Percentiles rank a stretch among this genome's conserved stretches.
phyloP scores from a whole-genome alignment of 148 eudicot species.

The Mesembryanthemum crystallinum region DNA sequence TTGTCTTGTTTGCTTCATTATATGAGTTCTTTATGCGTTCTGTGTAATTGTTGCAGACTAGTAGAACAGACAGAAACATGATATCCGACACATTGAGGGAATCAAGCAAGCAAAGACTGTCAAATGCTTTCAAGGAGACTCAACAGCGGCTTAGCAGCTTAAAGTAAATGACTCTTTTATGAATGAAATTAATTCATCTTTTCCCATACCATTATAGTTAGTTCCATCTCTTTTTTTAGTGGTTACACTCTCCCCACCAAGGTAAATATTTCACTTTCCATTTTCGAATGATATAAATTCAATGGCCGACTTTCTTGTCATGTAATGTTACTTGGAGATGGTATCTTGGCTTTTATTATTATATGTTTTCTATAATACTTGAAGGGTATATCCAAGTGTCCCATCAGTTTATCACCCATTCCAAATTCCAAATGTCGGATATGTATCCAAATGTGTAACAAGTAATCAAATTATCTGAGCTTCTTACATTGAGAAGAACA shows the following conservation, averaged over 20 bases:
- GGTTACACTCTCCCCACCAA: background rate
- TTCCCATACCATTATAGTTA: conserved; percentile 6
- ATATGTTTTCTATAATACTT: background rate
- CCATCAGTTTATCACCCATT: background rate
- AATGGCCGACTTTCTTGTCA: background rate
- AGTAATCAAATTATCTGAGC: background rate
- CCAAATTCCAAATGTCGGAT: background rate
- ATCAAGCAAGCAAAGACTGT: conserved; percentile 66
- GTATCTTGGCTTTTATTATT: background rate
- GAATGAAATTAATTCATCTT: background rate
- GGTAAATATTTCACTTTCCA: background rate
- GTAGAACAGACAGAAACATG: conserved; percentile 56
- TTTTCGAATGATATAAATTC: background rate
- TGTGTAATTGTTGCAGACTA: conserved; percentile 32
- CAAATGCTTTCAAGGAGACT: conserved; percentile 56
- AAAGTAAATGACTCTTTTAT: conserved; percentile 29
- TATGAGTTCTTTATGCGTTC: conserved; percentile 6
- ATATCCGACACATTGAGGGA: conserved; percentile 61
- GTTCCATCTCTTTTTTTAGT: background rate
- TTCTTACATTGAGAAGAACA: no score
- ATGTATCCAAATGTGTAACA: background rate
- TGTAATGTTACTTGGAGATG: background rate
- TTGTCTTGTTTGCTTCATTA: background rate
- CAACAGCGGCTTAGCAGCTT: conserved; percentile 51
- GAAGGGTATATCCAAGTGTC: background rate